Evolutionary conservation across 257 asterid species (phyloP).

Genomic region (Lycium barbarum): DNA sequence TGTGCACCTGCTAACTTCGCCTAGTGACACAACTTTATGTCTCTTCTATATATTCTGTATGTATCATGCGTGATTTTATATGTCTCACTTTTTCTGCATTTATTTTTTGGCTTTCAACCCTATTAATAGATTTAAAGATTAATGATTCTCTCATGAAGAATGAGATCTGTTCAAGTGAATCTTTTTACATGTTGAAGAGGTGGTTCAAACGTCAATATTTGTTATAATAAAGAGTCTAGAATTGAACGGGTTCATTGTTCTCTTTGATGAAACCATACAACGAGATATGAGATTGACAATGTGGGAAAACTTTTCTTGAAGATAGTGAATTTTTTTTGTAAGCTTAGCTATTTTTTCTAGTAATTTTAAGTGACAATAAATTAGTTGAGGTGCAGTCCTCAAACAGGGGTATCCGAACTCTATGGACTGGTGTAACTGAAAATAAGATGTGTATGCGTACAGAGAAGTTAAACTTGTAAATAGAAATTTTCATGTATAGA

Average conservation of each 20-base stretch:
- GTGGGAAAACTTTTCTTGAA: conserved; percentile 31
- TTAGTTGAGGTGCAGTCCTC: neutral
- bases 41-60: neutral
- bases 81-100: conserved; percentile 4
- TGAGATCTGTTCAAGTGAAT: neutral
- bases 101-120: neutral
- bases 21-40: neutral
- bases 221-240: neutral
- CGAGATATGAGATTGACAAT: conserved; percentile 40
- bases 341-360: neutral
- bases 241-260: conserved; percentile 11
- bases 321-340: conserved; percentile 25
- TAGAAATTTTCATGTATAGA: too few relatives aligned
- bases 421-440: conserved; percentile 33
- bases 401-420: conserved; percentile 32
- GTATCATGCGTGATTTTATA: neutral
- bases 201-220: neutral
- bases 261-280: conserved; percentile 27
- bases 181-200: neutral
- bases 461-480: too few relatives aligned
- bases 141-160: neutral
- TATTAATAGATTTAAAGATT: neutral
- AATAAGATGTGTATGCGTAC: neutral
- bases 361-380: neutral
- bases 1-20: neutral